Percentiles rank a stretch among this genome's conserved stretches.
phyloP scores from a whole-genome alignment of 73 alveolate genomes.

The Paramecium biaurelia region DNA sequence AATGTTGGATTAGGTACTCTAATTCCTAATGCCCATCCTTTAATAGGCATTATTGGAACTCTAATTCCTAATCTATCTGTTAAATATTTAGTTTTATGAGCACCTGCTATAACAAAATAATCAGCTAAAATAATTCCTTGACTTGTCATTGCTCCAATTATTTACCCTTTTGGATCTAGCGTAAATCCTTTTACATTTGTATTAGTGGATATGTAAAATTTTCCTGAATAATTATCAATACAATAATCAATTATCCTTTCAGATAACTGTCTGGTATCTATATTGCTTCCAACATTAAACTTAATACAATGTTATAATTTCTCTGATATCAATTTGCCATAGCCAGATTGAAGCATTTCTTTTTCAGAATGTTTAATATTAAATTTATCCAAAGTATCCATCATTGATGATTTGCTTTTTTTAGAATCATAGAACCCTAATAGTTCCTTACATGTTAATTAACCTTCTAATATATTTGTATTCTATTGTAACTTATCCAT shows the following conservation, averaged over 20 bases:
- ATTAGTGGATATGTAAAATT: not conserved
- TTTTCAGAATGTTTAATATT: not conserved
- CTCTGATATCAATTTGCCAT: not conserved
- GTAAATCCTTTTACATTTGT: conserved; percentile 29
- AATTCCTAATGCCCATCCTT: conserved; percentile 38
- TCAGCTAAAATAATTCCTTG: conserved; percentile 29
- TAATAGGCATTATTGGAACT: conserved; percentile 50
- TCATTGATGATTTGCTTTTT: not conserved
- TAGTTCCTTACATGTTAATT: not conserved
- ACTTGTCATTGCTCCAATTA: not conserved
- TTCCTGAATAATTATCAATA: not conserved
- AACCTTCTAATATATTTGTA: not conserved
- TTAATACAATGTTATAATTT: not conserved
- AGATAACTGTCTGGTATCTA: not conserved
- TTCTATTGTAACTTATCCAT: not conserved
- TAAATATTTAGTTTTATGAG: conserved; percentile 32
- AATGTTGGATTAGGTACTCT: not conserved
- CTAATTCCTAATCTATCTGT: conserved; percentile 37
- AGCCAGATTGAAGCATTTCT: not conserved
- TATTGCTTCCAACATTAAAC: not conserved
- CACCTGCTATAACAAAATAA: conserved; percentile 1
- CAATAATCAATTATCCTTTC: conserved; percentile 2
- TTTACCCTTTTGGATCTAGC: not conserved
- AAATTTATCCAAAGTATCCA: not conserved
- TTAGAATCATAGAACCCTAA: conserved; percentile 9